Evolutionary conservation across 805 yeast species (phyloP).

Genomic region (Candida dendrica): DNA sequence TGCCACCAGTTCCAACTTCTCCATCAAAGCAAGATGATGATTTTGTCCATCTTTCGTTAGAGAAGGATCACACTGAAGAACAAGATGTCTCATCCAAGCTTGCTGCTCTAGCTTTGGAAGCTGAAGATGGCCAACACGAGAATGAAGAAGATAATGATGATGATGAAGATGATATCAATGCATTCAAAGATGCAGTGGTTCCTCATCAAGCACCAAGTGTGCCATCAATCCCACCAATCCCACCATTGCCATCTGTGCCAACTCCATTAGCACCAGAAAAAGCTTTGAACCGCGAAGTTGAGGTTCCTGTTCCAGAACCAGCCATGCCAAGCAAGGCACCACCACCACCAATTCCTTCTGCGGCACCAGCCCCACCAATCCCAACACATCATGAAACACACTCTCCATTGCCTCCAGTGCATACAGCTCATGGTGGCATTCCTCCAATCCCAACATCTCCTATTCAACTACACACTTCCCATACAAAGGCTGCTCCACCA

Average conservation of each 20-base stretch:
- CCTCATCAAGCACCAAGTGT: too few species aligned
- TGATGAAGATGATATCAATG: background rate
- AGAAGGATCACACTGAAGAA: too few species aligned
- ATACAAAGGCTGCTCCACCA: conserved; percentile 13
- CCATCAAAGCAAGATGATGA: background rate
- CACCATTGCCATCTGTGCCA: background rate
- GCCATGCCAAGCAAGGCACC: conserved; percentile 1
- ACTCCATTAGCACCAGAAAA: conserved; percentile 6
- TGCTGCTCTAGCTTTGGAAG: background rate
- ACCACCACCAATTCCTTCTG: conserved; percentile 9
- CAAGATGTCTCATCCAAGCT: background rate
- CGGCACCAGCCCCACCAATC: conserved; percentile 11
- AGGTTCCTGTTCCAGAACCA: conserved; percentile 19
- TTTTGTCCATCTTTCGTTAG: background rate
- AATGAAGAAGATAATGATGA: conserved; percentile 6
- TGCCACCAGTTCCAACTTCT: background rate
- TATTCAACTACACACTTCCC: background rate
- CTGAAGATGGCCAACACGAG: conserved; percentile 4
- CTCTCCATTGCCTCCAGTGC: too few species aligned
- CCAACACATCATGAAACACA: conserved; percentile 8
- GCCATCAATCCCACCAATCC: too few species aligned
- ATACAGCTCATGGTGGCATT: background rate
- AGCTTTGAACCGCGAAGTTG: conserved; percentile 6
- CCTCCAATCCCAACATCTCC: conserved; percentile 6
- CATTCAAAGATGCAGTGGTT: too few species aligned